phyloP scores from a whole-genome alignment of 208 protist genomes.

The Balamuthia mandrillaris region DNA sequence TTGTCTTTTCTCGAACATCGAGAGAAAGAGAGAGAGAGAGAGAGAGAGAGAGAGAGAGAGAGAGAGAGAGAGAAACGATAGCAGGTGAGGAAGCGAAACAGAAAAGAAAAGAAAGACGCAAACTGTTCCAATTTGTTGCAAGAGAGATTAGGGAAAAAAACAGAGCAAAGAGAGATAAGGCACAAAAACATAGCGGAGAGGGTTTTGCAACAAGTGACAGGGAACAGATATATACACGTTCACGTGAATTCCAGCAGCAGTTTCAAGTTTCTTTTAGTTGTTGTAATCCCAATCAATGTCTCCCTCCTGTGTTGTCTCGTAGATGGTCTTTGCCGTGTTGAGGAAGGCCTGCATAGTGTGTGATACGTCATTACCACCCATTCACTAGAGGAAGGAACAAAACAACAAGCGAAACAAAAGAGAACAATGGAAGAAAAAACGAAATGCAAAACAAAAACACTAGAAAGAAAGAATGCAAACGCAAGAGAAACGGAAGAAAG shows the following conservation, averaged over 20 bases:
- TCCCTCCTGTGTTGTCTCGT: conserved; percentile 91
- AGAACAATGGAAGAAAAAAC: too few species aligned
- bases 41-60: background rate
- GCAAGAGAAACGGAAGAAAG: too few species aligned
- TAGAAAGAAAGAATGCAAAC: too few species aligned
- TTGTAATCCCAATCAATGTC: conserved; percentile 28
- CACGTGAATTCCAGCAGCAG: background rate
- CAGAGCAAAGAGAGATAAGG: background rate
- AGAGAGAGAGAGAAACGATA: background rate
- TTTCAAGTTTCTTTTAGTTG: background rate
- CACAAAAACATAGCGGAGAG: background rate
- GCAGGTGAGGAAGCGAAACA: background rate
- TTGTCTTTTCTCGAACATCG: background rate
- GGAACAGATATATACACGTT: background rate
- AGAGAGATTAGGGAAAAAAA: background rate
- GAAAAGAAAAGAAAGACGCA: too few species aligned
- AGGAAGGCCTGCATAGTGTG: conserved; percentile 89
- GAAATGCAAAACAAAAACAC: too few species aligned
- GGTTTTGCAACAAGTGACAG: background rate
- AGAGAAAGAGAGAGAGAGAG: background rate
- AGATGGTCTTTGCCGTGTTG: conserved; percentile 87
- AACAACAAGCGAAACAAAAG: too few species aligned
- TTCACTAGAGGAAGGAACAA: too few species aligned
- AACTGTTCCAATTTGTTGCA: background rate
- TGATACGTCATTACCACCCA: too few species aligned